phyloP scores from a whole-genome alignment of 169 alveolate genomes.

The Eimeria falciformis region DNA sequence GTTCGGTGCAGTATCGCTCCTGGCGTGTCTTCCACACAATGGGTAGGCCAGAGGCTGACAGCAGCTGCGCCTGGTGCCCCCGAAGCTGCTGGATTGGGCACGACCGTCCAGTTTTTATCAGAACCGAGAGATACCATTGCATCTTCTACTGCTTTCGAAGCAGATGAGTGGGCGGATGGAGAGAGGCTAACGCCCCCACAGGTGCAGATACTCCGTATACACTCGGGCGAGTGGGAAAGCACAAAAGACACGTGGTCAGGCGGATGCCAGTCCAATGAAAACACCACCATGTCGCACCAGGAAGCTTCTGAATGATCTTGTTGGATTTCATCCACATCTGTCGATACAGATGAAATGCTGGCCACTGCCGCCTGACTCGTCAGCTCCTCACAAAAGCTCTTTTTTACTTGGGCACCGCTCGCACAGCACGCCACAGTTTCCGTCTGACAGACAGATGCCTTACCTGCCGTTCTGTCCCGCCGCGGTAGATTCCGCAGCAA shows the following conservation, averaged over 20 bases:
- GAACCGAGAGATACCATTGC: not conserved
- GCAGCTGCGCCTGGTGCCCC: not conserved
- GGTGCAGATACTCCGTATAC: slow-evolving; percentile 35
- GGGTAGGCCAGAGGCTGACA: slow-evolving; percentile 65
- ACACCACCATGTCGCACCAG: slow-evolving; percentile 53
- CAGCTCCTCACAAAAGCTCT: not conserved
- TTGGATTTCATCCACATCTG: not conserved
- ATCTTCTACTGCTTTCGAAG: slow-evolving; percentile 12
- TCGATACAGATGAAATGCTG: not conserved
- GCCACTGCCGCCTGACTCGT: not conserved
- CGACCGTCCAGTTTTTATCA: slow-evolving; percentile 34
- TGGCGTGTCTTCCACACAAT: slow-evolving; percentile 68
- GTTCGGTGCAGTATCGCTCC: slow-evolving; percentile 64
- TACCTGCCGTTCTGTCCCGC: not conserved
- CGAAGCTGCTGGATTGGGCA: not conserved
- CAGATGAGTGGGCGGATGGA: not conserved
- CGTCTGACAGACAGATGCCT: not conserved
- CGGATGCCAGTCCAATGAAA: slow-evolving; percentile 73
- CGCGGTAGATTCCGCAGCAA: slow-evolving; percentile 4
- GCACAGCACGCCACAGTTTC: not conserved
- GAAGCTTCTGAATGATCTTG: not conserved
- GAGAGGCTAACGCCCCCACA: slow-evolving; percentile 48
- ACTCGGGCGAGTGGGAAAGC: slow-evolving; percentile 44
- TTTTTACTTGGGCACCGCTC: not conserved
- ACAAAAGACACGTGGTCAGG: slow-evolving; percentile 69